Base-by-base conservation (phyloP, 1,139 yeast genomes). In the Pichia sp. region DNA sequence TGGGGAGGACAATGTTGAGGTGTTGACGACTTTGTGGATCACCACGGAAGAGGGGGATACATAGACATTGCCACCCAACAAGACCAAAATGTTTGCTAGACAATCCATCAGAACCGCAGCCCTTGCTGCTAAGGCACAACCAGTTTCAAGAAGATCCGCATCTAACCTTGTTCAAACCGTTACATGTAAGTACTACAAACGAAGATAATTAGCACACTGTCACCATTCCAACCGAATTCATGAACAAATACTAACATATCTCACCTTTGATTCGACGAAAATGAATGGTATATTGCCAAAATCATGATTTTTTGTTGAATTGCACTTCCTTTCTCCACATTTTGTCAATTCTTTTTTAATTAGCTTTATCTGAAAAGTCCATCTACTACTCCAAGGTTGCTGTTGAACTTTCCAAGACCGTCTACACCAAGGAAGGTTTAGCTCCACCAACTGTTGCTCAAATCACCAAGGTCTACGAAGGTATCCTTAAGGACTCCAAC, bases 301-400 rank as follows among this genome's bases (percentile, higher is more conserved):
- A n/a, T n/a, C n/a, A n/a, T n/a, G n/a, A n/a, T n/a, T n/a, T n/a
- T n/a, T n/a, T n/a, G n/a, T n/a, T n/a, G n/a, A n/a, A n/a, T n/a
- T n/a, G n/a, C n/a, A n/a, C n/a, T n/a, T n/a, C n/a, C n/a, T n/a
- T n/a, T n/a, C n/a, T n/a, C n/a, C n/a, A n/a, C n/a, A n/a, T n/a
- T n/a, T n/a, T n/a, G n/a, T 28, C 21, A 19, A 20, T n/a, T 27
- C 2, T 28, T 32, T 22, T 34, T 19, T n/a, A 37, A 19, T 17
- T 27, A 63, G 67, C 60, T 36, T 52, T 66, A 42, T 57, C 67
- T 42, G 75, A 80, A 68, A 65, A 72, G 54, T 73, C 88, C 48
- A 69, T 82, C 48, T 93, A 89, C 84, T 93, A 96, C 90, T 72
- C 87, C 60, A 93, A 91, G 75, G 98, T 93, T 53, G 75, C 82